Base-by-base conservation (phyloP, 2,329 filamentous ascomycete genomes). In the Talaromyces pinophilus region DNA sequence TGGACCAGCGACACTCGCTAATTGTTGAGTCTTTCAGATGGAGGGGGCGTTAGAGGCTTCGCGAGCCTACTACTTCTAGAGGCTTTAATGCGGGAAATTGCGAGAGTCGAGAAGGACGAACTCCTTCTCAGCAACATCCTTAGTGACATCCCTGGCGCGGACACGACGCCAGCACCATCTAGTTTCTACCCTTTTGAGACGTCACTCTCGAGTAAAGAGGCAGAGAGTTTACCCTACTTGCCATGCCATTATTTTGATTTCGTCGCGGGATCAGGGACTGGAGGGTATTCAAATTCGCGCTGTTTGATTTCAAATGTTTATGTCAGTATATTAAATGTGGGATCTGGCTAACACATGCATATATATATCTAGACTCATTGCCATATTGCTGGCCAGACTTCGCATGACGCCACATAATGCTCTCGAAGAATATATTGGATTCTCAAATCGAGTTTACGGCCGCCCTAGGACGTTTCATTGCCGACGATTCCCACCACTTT, bases 391-490 rank as follows among this genome's bases (percentile, higher is more conserved):
- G 0, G 77, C 76, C 0, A 71, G 77, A 1, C 68, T 81, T 0
- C 69, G 74, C 7, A 79, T 80, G 74, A 70, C 65, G 11, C 69
- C 77, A 0, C 71, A 78, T 2, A 73, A 78, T 52, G 77, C 74
- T 28, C 74, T 80, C 13, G 10, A 69, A 0, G 72, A 72, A 11
- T 80, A 80, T 40, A 66, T 63, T 7, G 57, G 66, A 3, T 66
- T 76, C 25, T 73, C 71, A 59, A 63, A 71, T 22, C 65, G 68
- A 0, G 69, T 77, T 2, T 77, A 77, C 17, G 67, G 72, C 38
- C 66, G 73, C 17, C 71, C 68, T 30, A 40, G 65, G 30, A 38
- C 44, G 2, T 54, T 25, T 13, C 55, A 59, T 40, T 35, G 55
- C 35, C 33, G 55, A 42, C 30, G 55, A 59, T 25, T 59, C 30